These are phyloP conservation scores for Serendipita sp. DNA, from an alignment of 768 basidiomycete genomes.

Conservation along the genomic window DNA sequence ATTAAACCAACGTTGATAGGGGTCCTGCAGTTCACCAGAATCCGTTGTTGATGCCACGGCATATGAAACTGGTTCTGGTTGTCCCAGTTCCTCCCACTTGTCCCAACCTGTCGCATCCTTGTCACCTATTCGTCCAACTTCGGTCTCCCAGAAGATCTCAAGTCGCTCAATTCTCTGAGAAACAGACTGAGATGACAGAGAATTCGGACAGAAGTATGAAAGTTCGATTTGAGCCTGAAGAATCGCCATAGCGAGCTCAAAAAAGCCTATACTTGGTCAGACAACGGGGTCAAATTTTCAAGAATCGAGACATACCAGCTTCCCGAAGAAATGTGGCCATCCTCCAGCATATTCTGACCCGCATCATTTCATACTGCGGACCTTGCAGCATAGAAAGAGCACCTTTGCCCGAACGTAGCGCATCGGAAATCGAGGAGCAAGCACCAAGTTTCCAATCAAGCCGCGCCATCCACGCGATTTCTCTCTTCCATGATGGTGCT, in stretches of 20 bases:
- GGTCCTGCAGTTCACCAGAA: conserved; percentile 26
- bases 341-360: conserved; percentile 56
- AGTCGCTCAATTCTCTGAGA: conserved; percentile 37
- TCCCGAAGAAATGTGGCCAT: conserved; percentile 41
- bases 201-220: conserved; percentile 46
- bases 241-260: conserved; percentile 57
- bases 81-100: conserved; percentile 35
- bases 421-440: conserved; percentile 27
- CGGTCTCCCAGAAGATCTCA: conserved; percentile 77
- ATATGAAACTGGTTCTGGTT: conserved; percentile 17
- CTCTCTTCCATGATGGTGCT: conserved; percentile 12
- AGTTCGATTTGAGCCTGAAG: conserved; percentile 75
- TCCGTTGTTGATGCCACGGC: not conserved
- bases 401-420: conserved; percentile 36
- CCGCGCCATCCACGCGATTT: conserved; percentile 60
- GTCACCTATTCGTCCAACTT: conserved; percentile 62
- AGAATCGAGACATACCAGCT: conserved; percentile 35
- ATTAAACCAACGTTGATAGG: conserved; percentile 48
- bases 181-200: conserved; percentile 28
- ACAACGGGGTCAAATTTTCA: not conserved
- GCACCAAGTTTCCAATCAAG: conserved; percentile 53
- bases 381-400: conserved; percentile 27
- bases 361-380: conserved; percentile 26
- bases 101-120: conserved; percentile 50
- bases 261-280: conserved; percentile 33